A percentile compares a stretch with the other conserved stretches of the same genome.
phyloP scores from a whole-genome alignment of 306 rosid species.

The Urtica urens region DNA sequence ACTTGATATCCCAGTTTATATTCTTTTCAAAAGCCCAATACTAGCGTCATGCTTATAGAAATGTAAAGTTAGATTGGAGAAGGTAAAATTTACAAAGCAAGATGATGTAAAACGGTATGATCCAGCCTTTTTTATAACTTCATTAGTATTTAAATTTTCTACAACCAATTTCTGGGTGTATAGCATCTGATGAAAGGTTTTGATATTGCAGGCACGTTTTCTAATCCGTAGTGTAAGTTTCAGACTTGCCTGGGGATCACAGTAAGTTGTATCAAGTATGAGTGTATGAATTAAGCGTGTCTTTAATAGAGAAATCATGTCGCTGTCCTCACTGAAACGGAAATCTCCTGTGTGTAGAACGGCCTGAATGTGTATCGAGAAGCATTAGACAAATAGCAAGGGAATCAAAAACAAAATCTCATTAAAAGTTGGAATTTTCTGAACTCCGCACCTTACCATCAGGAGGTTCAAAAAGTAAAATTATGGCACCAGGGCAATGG shows the following conservation, averaged over 20 bases:
- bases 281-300: conserved; percentile 49
- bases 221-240: conserved; percentile 4
- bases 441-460: conserved; percentile 74
- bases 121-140: too few species aligned
- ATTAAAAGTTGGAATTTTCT: conserved; percentile 15
- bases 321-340: conserved; percentile 59
- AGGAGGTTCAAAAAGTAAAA: conserved; percentile 85
- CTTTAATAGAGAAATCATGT: conserved; percentile 35
- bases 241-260: conserved; percentile 72
- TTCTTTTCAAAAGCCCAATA: too few species aligned
- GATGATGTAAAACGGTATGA: too few species aligned
- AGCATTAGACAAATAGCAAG: conserved; percentile 8
- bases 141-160: too few species aligned
- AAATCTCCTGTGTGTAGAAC: conserved; percentile 93
- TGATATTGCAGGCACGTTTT: too few species aligned
- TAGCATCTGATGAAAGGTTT: too few species aligned
- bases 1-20: too few species aligned
- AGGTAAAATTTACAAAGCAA: too few species aligned
- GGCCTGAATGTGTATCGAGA: conserved; percentile 35
- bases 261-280: conserved; percentile 88
- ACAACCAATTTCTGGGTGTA: too few species aligned
- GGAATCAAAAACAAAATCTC: conserved; percentile 5
- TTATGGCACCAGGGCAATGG: conserved; percentile 88
- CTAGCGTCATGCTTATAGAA: too few species aligned
- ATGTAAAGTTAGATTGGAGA: too few species aligned